A percentile compares a stretch with the other conserved stretches of the same genome.
Conservation (phyloP, 2,329 filamentous ascomycete genomes). For the Cytospora piceae region DNA sequence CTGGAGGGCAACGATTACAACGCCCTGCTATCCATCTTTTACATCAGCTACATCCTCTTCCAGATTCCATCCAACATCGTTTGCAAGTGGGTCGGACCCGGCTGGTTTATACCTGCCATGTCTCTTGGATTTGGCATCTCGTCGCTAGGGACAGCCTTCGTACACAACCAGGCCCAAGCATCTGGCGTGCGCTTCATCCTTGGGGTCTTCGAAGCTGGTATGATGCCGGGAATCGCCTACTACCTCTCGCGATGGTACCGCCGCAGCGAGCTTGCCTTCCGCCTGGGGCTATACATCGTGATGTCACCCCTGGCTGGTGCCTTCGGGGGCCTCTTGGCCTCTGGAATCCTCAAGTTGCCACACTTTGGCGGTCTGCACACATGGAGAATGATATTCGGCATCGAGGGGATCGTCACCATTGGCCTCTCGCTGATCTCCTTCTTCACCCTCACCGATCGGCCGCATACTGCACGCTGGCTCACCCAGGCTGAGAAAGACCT, state of each 20-base stretch:
- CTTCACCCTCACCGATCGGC: conserved; percentile 68
- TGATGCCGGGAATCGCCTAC: conserved; percentile 75
- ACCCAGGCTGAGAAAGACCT: conserved; percentile 67
- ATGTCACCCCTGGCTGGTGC: conserved; percentile 67
- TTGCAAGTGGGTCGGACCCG: conserved; percentile 73
- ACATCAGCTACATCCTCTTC: conserved; percentile 73
- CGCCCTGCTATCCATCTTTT: conserved; percentile 68
- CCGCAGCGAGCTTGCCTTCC: conserved; percentile 61
- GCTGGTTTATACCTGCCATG: conserved; percentile 69
- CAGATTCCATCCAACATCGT: conserved; percentile 70
- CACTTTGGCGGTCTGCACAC: conserved; percentile 58
- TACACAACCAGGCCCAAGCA: conserved; percentile 53
- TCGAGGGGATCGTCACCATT: conserved; percentile 65
- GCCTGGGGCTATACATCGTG: conserved; percentile 62
- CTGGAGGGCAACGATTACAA: conserved; percentile 71
- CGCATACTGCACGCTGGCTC: conserved; percentile 70
- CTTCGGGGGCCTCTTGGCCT: conserved; percentile 64
- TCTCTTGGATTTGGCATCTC: conserved; percentile 65
- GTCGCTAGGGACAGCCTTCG: conserved; percentile 69
- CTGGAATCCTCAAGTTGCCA: conserved; percentile 61
- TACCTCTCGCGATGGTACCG: conserved; percentile 71
- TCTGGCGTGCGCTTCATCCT: conserved; percentile 69
- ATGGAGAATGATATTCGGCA: conserved; percentile 73
- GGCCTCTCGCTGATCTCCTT: conserved; percentile 63
- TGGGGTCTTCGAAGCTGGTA: conserved; percentile 72